These are phyloP conservation scores for Exidia glandulosa DNA, from an alignment of 768 basidiomycete species.

Conservation along the genomic window DNA sequence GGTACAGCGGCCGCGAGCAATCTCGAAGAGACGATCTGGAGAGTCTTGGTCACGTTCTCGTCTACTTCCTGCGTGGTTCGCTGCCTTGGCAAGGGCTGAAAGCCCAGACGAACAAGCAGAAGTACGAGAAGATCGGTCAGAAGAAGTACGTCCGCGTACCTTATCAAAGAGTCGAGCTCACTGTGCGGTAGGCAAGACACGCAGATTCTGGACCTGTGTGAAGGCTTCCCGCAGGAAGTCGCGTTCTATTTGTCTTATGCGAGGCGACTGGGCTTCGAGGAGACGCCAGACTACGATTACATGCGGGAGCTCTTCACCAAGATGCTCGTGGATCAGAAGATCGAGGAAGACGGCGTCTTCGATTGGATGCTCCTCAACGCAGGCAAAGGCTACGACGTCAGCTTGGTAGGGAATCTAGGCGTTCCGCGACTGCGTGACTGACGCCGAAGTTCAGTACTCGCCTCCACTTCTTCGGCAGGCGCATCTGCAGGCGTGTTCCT, in stretches of 20 bases:
- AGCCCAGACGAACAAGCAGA: background rate
- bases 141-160: too few relatives aligned
- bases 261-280: slow-evolving; percentile 11
- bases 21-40: slow-evolving; percentile 24
- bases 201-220: background rate
- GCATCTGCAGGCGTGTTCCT: background rate
- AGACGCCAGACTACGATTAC: slow-evolving; percentile 11
- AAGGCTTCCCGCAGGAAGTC: background rate
- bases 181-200: too few relatives aligned
- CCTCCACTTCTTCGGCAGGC: background rate
- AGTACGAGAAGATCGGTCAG: slow-evolving; percentile 4
- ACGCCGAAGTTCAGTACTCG: background rate
- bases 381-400: slow-evolving; percentile 60
- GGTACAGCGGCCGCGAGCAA: slow-evolving; percentile 4
- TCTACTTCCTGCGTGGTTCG: slow-evolving; percentile 19
- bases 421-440: background rate
- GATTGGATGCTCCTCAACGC: slow-evolving; percentile 68
- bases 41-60: slow-evolving; percentile 24
- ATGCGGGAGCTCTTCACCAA: slow-evolving; percentile 8
- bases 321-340: background rate
- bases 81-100: slow-evolving; percentile 22
- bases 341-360: background rate
- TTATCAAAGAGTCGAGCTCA: too few relatives aligned
- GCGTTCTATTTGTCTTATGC: slow-evolving; percentile 6
- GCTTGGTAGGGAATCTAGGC: background rate